Evolutionary conservation across 371 early-diverging fungal genomes (phyloP).

Genomic region (Dichotomocladium elegans): DNA sequence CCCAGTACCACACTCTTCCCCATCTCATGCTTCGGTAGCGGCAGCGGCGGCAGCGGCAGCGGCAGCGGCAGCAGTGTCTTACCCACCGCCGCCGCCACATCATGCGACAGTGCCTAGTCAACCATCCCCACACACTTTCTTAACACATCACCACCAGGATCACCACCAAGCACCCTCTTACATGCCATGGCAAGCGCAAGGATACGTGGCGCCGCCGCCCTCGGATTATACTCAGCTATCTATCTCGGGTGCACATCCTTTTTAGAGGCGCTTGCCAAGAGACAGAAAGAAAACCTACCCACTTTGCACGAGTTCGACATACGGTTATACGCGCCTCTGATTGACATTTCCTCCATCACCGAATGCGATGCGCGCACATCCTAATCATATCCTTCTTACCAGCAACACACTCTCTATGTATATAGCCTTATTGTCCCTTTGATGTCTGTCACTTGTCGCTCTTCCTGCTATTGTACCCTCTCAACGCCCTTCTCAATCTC

Average conservation of each 20-base stretch:
- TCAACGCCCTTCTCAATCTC: not conserved
- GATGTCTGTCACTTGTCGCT: not conserved
- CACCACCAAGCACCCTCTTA: slow-evolving; percentile 1
- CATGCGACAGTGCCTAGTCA: slow-evolving; percentile 3
- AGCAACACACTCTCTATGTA: not conserved
- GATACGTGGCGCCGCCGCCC: slow-evolving; percentile 2
- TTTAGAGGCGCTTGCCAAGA: not conserved
- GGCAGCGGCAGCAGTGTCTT: not conserved
- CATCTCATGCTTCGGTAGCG: not conserved
- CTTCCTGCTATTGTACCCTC: not conserved
- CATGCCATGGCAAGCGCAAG: slow-evolving; percentile 8
- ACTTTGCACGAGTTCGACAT: too few species aligned
- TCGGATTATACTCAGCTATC: not conserved
- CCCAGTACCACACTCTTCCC: too few species aligned
- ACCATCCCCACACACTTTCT: slow-evolving; percentile 1
- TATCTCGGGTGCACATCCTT: not conserved
- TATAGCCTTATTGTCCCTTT: slow-evolving; percentile 2
- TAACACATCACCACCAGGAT: not conserved
- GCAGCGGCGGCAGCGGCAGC: not conserved
- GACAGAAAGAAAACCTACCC: not conserved
- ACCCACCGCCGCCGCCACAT: not conserved
- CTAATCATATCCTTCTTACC: too few species aligned
- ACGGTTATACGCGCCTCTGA: too few species aligned
- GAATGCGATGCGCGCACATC: too few species aligned
- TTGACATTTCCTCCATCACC: too few species aligned